Conservation (phyloP, 768 basidiomycete species). For the Russula griseocarnosa region DNA sequence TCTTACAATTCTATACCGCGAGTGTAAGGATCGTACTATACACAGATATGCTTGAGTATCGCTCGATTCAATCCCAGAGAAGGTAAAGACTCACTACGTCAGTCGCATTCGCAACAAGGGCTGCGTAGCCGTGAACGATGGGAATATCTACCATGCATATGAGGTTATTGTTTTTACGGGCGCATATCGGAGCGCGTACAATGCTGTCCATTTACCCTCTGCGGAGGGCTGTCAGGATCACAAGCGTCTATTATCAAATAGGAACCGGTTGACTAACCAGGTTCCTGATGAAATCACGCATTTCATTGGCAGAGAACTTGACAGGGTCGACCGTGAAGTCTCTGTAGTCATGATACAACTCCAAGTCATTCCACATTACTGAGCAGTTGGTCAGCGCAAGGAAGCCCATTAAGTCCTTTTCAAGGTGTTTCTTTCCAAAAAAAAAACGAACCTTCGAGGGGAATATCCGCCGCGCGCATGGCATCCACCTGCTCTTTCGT, state of each 20-base stretch:
- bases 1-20: conserved; percentile 55
- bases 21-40: conserved; percentile 65
- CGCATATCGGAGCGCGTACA: conserved; percentile 33
- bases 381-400: conserved; percentile 5
- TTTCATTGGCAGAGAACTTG: conserved; percentile 52
- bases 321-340: conserved; percentile 69
- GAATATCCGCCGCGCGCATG: conserved; percentile 67
- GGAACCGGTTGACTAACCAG: conserved; percentile 42
- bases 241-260: background rate
- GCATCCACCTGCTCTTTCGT: conserved; percentile 50
- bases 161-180: background rate
- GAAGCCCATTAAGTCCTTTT: background rate
- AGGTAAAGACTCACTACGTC: conserved; percentile 49
- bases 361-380: conserved; percentile 81
- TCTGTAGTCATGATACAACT: conserved; percentile 62
- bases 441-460: conserved; percentile 57
- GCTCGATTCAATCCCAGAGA: background rate
- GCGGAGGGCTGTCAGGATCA: background rate
- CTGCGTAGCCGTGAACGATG: conserved; percentile 63
- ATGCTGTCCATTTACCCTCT: conserved; percentile 47
- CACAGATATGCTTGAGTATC: background rate
- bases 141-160: conserved; percentile 49
- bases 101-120: conserved; percentile 52
- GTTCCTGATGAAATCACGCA: conserved; percentile 50
- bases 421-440: background rate